A percentile compares a stretch with the other conserved stretches of the same genome.
These are phyloP conservation scores for Cryptococcus deneoformans DNA, from an alignment of 1,284 basidiomycete genomes.

Conservation along the genomic window DNA sequence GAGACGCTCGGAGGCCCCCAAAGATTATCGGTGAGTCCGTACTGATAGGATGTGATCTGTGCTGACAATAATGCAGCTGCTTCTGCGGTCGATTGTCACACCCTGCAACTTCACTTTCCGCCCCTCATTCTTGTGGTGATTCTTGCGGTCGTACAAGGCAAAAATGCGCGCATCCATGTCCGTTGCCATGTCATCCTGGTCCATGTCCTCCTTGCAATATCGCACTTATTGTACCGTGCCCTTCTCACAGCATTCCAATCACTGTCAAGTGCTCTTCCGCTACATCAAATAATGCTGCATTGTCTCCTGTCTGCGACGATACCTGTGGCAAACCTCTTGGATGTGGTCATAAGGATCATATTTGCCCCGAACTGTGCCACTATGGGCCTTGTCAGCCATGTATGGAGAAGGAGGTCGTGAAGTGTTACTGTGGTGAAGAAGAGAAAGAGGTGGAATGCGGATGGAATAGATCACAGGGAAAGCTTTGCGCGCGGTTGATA, in stretches of 20 bases:
- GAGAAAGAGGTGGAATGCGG: constrained; percentile 65
- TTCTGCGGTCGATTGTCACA: constrained; percentile 76
- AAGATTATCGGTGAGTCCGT: constrained; percentile 54
- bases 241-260: constrained; percentile 61
- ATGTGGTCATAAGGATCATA: constrained; percentile 65
- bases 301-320: constrained; percentile 63
- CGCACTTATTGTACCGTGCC: constrained; percentile 59
- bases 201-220: constrained; percentile 71
- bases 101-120: constrained; percentile 65
- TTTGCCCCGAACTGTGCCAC: constrained; percentile 60
- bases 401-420: constrained; percentile 55
- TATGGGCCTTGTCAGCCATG: constrained; percentile 68
- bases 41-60: constrained; percentile 50
- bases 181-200: constrained; percentile 67
- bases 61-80: constrained; percentile 56
- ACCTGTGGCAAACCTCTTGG: constrained; percentile 58
- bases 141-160: constrained; percentile 65
- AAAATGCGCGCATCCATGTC: constrained; percentile 66
- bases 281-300: constrained; percentile 47
- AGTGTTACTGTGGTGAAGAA: constrained; percentile 75
- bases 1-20: constrained; percentile 62
- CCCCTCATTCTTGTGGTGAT: constrained; percentile 79
- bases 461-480: constrained; percentile 51
- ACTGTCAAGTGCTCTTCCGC: constrained; percentile 62
- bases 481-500: constrained; percentile 27